phyloP scores from a whole-genome alignment of 2,329 filamentous ascomycete species.

The Exophiala viscosa region DNA sequence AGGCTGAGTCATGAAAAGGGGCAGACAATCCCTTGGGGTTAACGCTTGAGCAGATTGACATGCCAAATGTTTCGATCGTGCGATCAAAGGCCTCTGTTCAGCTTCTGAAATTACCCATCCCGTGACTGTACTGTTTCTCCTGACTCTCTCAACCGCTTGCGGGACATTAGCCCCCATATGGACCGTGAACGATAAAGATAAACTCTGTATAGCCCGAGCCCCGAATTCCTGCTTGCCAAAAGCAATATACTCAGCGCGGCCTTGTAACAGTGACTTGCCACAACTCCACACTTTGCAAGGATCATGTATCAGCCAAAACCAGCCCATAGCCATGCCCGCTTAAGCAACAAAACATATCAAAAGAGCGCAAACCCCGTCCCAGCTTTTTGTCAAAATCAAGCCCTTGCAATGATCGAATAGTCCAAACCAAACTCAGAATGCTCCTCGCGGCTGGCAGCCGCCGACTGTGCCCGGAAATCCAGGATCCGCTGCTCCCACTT shows the following conservation, averaged over 20 bases:
- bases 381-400: neutral
- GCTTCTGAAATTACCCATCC: too few species aligned
- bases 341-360: conserved; percentile 5
- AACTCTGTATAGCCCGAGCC: neutral
- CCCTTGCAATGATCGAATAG: neutral
- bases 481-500: conserved; percentile 2
- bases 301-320: conserved; percentile 13
- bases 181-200: too few species aligned
- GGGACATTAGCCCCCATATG: too few species aligned
- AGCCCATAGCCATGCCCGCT: conserved; percentile 13
- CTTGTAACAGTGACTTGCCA: neutral
- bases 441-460: neutral
- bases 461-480: too few species aligned
- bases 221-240: neutral
- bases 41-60: neutral
- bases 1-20: conserved; percentile 11
- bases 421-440: neutral
- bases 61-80: neutral
- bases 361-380: conserved; percentile 1
- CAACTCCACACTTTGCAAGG: conserved; percentile 18
- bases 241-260: neutral
- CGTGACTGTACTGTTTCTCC: too few species aligned
- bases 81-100: neutral
- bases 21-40: conserved; percentile 10
- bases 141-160: too few species aligned